These are phyloP conservation scores for Plasmodium gonderi DNA, from an alignment of 169 alveolate genomes.

Conservation along the genomic window DNA sequence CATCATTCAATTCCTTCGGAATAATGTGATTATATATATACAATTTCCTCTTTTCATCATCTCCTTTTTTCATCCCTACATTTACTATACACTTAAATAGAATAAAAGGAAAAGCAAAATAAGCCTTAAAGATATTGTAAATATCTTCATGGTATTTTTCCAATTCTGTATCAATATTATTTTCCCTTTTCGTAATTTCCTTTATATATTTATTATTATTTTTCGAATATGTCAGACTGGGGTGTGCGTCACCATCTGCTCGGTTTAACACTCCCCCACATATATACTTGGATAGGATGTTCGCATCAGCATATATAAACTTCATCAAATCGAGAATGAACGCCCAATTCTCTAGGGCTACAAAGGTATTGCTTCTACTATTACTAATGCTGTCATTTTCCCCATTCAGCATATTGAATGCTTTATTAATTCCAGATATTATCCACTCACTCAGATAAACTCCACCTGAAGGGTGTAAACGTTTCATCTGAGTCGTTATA, in stretches of 20 bases:
- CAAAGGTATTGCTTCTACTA: background rate
- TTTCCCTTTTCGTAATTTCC: background rate
- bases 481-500: background rate
- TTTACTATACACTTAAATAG: slow-evolving; percentile 43
- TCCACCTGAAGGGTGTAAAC: background rate
- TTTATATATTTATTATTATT: background rate
- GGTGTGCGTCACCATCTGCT: background rate
- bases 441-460: slow-evolving; percentile 54
- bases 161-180: background rate
- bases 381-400: background rate
- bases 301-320: slow-evolving; percentile 7
- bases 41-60: slow-evolving; percentile 33
- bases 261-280: background rate
- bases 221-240: background rate
- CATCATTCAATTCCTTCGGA: slow-evolving; percentile 26
- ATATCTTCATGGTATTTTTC: slow-evolving; percentile 27
- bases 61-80: slow-evolving; percentile 4
- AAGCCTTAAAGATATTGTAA: slow-evolving; percentile 12
- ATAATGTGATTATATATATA: slow-evolving; percentile 37
- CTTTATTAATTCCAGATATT: slow-evolving; percentile 15
- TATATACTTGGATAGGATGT: slow-evolving; percentile 7
- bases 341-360: slow-evolving; percentile 38
- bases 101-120: slow-evolving; percentile 21
- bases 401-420: background rate
- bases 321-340: slow-evolving; percentile 46